Conservation (phyloP, 2,329 filamentous ascomycete species). For the Decorospora gaudefroyi region DNA sequence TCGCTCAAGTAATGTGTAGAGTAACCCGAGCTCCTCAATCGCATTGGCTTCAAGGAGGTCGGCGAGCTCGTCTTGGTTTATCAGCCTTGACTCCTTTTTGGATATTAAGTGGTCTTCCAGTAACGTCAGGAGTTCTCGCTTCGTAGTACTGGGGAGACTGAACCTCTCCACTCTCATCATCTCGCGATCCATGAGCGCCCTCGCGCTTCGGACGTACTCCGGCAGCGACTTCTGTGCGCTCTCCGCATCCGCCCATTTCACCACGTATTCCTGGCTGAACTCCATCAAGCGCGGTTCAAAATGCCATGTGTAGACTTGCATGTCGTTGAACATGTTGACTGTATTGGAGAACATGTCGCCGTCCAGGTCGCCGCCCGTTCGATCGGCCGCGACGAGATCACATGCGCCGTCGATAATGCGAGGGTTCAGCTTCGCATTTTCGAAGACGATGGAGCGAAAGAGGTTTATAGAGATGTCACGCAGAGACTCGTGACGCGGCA, state of each 20-base stretch:
- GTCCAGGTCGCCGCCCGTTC: conserved; percentile 61
- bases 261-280: conserved; percentile 69
- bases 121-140: conserved; percentile 71
- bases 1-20: conserved; percentile 78
- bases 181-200: conserved; percentile 72
- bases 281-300: conserved; percentile 79
- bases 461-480: conserved; percentile 78
- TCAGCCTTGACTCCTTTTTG: conserved; percentile 60
- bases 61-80: conserved; percentile 68
- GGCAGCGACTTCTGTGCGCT: conserved; percentile 67
- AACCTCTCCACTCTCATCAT: conserved; percentile 76
- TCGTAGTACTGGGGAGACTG: conserved; percentile 81
- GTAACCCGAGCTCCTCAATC: conserved; percentile 69
- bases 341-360: conserved; percentile 71
- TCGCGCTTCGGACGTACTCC: conserved; percentile 73
- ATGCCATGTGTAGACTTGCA: conserved; percentile 75
- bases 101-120: conserved; percentile 75
- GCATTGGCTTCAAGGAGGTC: conserved; percentile 74
- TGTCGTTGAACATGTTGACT: conserved; percentile 81
- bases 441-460: conserved; percentile 69
- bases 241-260: conserved; percentile 69
- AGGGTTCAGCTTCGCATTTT: conserved; percentile 56
- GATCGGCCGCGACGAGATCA: conserved; percentile 73
- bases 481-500: conserved; percentile 75
- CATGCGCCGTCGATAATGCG: conserved; percentile 72